These are phyloP conservation scores for Parmales sp. DNA, from an alignment of 108 stramenopile genomes.

Conservation along the genomic window DNA sequence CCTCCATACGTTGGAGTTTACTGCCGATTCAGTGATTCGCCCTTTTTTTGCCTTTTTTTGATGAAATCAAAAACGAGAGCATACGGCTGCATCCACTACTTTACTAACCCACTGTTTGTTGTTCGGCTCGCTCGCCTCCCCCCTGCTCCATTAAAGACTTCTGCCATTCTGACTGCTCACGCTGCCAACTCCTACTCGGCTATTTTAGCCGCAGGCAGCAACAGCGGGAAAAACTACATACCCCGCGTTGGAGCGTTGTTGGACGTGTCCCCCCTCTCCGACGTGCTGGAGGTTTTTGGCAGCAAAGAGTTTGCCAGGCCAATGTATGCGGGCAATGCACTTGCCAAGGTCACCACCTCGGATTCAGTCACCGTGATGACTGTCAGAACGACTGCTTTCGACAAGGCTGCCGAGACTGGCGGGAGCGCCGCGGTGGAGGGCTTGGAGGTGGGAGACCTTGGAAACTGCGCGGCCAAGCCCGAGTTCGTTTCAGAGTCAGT, in stretches of 20 bases:
- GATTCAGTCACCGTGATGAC: conserved; percentile 72
- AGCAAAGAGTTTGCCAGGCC: conserved; percentile 85
- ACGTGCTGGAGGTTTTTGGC: conserved; percentile 75
- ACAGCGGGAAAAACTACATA: conserved; percentile 82
- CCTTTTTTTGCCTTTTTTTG: no score
- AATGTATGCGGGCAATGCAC: conserved; percentile 98
- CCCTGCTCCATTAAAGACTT: conserved; percentile 10
- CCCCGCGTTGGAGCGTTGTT: conserved; percentile 88
- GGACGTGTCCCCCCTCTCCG: conserved; percentile 77
- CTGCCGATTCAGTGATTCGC: no score
- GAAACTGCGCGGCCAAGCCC: conserved; percentile 23
- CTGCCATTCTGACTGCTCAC: conserved; percentile 37
- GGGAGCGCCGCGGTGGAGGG: conserved; percentile 47
- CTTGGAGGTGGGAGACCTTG: conserved; percentile 39
- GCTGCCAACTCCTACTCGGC: conserved; percentile 43
- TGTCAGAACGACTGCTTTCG: conserved; percentile 89
- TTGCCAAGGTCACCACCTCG: conserved; percentile 78
- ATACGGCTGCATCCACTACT: no score
- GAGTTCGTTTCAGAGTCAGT: conserved; percentile 58
- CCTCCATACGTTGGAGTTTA: not conserved
- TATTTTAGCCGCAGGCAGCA: conserved; percentile 67
- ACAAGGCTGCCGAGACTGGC: conserved; percentile 72
- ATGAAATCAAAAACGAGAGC: no score
- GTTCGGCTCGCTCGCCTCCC: not conserved
- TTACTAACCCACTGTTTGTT: no score